phyloP scores from a whole-genome alignment of 129 eudicot genomes.

The Centaurea solstitialis region DNA sequence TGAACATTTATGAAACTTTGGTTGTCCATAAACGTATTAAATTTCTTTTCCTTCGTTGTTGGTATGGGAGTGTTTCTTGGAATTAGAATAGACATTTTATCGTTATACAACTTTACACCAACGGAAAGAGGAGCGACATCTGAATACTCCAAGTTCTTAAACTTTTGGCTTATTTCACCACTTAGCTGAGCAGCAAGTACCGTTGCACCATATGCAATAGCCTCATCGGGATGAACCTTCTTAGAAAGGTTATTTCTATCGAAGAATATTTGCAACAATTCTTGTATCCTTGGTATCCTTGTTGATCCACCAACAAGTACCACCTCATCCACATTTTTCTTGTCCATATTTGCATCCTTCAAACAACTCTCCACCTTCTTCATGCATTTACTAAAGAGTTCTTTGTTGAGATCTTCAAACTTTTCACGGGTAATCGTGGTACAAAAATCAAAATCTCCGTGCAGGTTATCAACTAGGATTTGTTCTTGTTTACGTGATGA shows the following conservation, averaged over 20 bases:
- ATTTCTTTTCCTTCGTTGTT: neutral
- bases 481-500: constrained; percentile 6
- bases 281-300: neutral
- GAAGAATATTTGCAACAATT: constrained; percentile 8
- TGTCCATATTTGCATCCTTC: neutral
- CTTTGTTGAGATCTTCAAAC: constrained; percentile 13
- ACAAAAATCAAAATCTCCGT: neutral
- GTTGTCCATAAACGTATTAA: neutral
- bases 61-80: constrained; percentile 20
- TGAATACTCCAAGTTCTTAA: neutral
- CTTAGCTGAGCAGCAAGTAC: neutral
- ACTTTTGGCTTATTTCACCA: neutral
- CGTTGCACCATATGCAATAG: constrained; percentile 19
- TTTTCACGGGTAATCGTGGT: neutral
- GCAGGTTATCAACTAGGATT: neutral
- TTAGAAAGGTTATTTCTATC: neutral
- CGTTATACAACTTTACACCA: neutral
- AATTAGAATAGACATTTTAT: neutral
- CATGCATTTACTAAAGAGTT: constrained; percentile 9
- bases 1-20: neutral
- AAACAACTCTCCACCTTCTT: neutral
- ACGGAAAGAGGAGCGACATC: constrained; percentile 4
- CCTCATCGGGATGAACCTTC: neutral
- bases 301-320: constrained; percentile 22
- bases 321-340: neutral